These are phyloP conservation scores for Sarocladium strictum DNA, from an alignment of 2,329 filamentous ascomycete species.

Conservation along the genomic window DNA sequence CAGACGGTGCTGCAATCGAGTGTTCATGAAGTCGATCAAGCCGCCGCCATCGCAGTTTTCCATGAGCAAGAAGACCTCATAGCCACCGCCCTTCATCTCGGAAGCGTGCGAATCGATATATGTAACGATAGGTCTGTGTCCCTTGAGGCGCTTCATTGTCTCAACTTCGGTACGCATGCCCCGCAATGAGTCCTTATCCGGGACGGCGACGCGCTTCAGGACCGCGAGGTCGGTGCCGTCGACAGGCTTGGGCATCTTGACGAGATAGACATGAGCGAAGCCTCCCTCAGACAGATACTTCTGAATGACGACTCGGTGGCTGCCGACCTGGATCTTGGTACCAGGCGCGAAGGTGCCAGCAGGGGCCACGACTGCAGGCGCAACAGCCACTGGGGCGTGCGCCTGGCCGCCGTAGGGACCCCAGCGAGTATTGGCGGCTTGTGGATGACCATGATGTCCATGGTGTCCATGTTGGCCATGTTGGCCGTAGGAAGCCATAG, in stretches of 20 bases:
- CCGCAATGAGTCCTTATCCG: constrained; percentile 88
- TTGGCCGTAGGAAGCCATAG: constrained; percentile 32
- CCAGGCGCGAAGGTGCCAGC: constrained; percentile 86
- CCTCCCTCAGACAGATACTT: constrained; percentile 97
- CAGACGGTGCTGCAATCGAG: constrained; percentile 86
- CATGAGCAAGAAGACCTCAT: constrained; percentile 98
- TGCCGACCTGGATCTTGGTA: constrained; percentile 94
- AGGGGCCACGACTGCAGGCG: constrained; percentile 41
- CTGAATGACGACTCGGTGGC: constrained; percentile 87
- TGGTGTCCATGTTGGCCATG: constrained; percentile 14
- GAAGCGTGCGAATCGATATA: constrained; percentile 99
- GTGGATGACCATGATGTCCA: constrained; percentile 18
- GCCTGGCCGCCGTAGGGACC: constrained; percentile 34
- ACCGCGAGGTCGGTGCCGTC: constrained; percentile 78
- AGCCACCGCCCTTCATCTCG: constrained; percentile 85
- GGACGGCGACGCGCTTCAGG: constrained; percentile 90
- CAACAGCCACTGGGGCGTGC: constrained; percentile 32
- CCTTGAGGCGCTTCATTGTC: constrained; percentile 99
- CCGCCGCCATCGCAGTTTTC: constrained; percentile 94
- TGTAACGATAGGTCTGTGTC: constrained; percentile 90
- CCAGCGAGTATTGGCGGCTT: constrained; percentile 22
- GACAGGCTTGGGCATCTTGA: constrained; percentile 72
- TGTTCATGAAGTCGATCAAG: constrained; percentile 99
- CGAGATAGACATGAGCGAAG: constrained; percentile 97
- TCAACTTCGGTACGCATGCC: constrained; percentile 98